Percentiles rank a stretch among this genome's conserved stretches.
phyloP scores from a whole-genome alignment of 108 stramenopile species.

The Aurantiochytrium sp. region DNA sequence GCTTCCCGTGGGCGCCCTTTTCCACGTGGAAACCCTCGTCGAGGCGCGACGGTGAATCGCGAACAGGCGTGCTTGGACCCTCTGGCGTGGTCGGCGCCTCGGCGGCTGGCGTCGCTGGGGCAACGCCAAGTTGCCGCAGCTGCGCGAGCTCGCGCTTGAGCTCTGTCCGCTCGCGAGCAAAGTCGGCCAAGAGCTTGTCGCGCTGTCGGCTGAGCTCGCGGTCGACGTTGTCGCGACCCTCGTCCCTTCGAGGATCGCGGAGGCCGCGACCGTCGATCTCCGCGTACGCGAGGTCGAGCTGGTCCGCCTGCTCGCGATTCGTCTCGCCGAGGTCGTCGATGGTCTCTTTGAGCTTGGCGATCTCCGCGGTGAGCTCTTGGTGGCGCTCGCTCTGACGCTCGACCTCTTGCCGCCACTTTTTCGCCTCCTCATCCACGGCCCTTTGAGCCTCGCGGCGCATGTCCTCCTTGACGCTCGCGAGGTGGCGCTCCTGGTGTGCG shows the following conservation, averaged over 20 bases:
- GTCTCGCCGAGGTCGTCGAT: not conserved
- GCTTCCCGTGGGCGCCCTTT: too few relatives aligned
- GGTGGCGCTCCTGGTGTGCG: not conserved
- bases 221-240: not conserved
- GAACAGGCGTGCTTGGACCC: too few relatives aligned
- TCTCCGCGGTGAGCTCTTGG: not conserved
- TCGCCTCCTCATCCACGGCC: not conserved
- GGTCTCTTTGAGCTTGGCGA: not conserved
- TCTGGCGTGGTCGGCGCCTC: too few relatives aligned
- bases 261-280: not conserved
- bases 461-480: not conserved
- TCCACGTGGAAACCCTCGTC: too few relatives aligned
- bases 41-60: not conserved
- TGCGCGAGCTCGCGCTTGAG: not conserved
- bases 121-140: not conserved
- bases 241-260: not conserved
- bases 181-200: not conserved
- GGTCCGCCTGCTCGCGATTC: not conserved
- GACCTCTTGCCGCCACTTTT: not conserved
- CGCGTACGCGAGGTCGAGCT: constrained; percentile 6
- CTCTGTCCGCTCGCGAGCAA: not conserved
- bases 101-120: not conserved
- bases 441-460: not conserved
- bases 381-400: not conserved
- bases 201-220: not conserved